Percentiles rank a stretch among this genome's conserved stretches.
These are phyloP conservation scores for Hanseniaspora guilliermondii DNA, from an alignment of 805 yeast genomes.

Conservation along the genomic window DNA sequence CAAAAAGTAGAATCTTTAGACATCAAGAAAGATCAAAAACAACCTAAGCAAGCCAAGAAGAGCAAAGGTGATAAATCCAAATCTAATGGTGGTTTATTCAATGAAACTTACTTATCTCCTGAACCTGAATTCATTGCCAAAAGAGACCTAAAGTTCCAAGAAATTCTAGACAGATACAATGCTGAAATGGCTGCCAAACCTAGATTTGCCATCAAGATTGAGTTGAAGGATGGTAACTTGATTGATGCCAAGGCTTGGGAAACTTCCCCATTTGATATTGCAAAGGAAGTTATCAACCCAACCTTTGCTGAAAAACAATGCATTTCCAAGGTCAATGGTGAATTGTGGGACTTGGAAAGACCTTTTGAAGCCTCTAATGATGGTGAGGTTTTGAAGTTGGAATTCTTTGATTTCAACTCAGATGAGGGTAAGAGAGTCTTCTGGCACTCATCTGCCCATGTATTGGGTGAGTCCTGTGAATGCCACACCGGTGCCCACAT, in stretches of 20 bases:
- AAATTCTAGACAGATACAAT: conserved; percentile 65
- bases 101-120: conserved; percentile 44
- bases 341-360: conserved; percentile 89
- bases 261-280: conserved; percentile 79
- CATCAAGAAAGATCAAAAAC: conserved; percentile 21
- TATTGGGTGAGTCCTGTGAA: conserved; percentile 95
- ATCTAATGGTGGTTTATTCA: conserved; percentile 3
- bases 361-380: conserved; percentile 65
- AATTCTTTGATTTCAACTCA: conserved; percentile 79
- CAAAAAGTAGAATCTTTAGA: conserved; percentile 32
- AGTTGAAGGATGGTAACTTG: conserved; percentile 73
- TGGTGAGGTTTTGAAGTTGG: conserved; percentile 35
- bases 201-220: conserved; percentile 57
- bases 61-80: conserved; percentile 33
- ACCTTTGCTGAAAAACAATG: conserved; percentile 81
- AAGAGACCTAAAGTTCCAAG: conserved; percentile 67
- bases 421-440: conserved; percentile 93
- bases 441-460: conserved; percentile 99
- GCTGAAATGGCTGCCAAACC: conserved; percentile 52
- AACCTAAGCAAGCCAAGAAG: conserved; percentile 29
- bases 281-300: conserved; percentile 61
- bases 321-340: conserved; percentile 80
- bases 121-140: conserved; percentile 74
- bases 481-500: conserved; percentile 91
- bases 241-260: conserved; percentile 77